Evolutionary conservation across 805 yeast species (phyloP).

Genomic region (Barnettozyma wickerhamii): DNA sequence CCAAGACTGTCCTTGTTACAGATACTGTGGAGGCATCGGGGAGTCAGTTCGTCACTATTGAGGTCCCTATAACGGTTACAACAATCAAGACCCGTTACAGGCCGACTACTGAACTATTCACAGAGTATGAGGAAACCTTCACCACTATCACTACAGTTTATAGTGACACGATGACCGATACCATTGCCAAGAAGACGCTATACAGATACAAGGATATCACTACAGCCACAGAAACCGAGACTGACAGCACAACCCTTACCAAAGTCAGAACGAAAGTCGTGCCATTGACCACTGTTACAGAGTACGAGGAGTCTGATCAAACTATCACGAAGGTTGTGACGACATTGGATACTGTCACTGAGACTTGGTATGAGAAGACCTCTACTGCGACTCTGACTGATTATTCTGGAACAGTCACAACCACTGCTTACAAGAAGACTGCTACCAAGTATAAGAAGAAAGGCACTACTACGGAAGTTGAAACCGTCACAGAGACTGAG

Average conservation of each 20-base stretch:
- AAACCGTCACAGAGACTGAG: conserved; percentile 17
- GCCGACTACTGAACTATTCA: conserved; percentile 18
- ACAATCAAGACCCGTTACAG: conserved; percentile 17
- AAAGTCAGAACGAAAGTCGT: conserved; percentile 15
- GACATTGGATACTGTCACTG: conserved; percentile 20
- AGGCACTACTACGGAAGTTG: conserved; percentile 15
- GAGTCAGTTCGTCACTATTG: conserved; percentile 1
- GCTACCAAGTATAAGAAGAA: conserved; percentile 13
- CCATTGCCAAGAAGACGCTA: conserved; percentile 19
- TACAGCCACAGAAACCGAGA: conserved; percentile 14
- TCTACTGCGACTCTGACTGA: conserved; percentile 11
- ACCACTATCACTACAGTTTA: conserved; percentile 16
- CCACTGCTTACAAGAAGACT: conserved; percentile 17
- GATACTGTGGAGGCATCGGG: background rate
- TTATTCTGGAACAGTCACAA: conserved; percentile 15
- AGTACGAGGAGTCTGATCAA: conserved; percentile 24
- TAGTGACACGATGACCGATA: conserved; percentile 16
- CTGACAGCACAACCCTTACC: conserved; percentile 11
- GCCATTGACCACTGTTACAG: conserved; percentile 24
- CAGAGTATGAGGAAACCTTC: conserved; percentile 15
- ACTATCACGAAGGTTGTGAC: conserved; percentile 25
- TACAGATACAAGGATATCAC: conserved; percentile 16
- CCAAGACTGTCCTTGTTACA: background rate
- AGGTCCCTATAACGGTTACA: conserved; percentile 19
- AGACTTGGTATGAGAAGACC: conserved; percentile 10